Evolutionary conservation across 176 grass and related monocot genomes (phyloP), one percentile per base, ranked within the genome.

Genomic region (Miscanthus lutarioriparius): DNA sequence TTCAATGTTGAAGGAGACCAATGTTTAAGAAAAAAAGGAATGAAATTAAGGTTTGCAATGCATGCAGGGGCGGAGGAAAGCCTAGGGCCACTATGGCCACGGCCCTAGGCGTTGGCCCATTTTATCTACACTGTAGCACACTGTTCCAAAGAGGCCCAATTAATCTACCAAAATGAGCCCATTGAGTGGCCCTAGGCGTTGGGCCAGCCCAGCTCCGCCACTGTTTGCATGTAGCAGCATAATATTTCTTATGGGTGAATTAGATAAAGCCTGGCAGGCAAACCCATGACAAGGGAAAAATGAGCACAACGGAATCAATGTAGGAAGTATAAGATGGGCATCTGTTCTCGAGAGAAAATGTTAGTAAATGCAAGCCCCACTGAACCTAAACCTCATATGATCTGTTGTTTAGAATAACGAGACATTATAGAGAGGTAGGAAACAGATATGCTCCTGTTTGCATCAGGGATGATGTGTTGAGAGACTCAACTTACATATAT

Each of bases 401-500:
- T 63, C n/a, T 64, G 5, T 11, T 56, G 47, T n/a, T 36, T 30
- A 36, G 35, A 75, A 23, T 59, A 59, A 23, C 9, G n/a, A 61
- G 10, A 20, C 39, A 35, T 70, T 26, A 28, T 58, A 49, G 74
- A 76, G 67, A 17, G 23, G 5, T 47, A n/a, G 10, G 0, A 47
- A 47, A 11, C 43, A 38, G 75, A 84, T 70, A 59, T 20, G 64
- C 8, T 48, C 30, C 2, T 5, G 19, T 14, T 10, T 47, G 22
- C 62, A 61, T 67, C 49, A 28, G 26, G 30, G n/a, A 17, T 51
- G 1, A 75, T 54, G 17, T 64, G 67, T 78, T 73, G 25, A 43
- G 11, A 38, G 65, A 75, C 37, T 76, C 79, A 75, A 92, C 96
- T 89, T 89, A 98, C 96, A 41, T 98, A 98, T 72, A 98, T 98